phyloP scores from a whole-genome alignment of 495 filamentous ascomycete species.

The Cenococcum geophilum region DNA sequence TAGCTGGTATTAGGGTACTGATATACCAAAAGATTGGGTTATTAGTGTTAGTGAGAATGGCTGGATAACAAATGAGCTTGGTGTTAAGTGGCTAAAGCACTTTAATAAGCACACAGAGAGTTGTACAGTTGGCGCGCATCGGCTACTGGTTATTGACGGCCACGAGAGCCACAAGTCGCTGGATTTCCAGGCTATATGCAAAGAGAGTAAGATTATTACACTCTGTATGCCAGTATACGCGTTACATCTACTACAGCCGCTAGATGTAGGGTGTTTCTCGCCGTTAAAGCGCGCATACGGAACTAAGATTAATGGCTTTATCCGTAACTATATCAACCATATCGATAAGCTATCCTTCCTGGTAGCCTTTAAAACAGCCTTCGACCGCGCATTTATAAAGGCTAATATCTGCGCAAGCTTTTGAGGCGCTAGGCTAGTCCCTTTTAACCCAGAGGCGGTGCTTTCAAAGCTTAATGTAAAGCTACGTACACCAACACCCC shows the following conservation, averaged over 20 bases:
- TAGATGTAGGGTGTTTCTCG: conserved; percentile 24
- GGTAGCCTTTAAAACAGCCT: too few relatives aligned
- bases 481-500: too few relatives aligned
- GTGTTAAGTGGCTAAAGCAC: background rate
- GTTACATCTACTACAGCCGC: conserved; percentile 25
- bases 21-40: conserved; percentile 9
- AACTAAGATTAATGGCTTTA: conserved; percentile 11
- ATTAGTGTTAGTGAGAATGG: conserved; percentile 6
- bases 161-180: conserved; percentile 14
- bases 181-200: conserved; percentile 5
- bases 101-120: conserved; percentile 1
- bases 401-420: conserved; percentile 19
- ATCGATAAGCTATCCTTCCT: conserved; percentile 15
- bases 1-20: conserved; percentile 2
- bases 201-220: conserved; percentile 13
- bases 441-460: background rate
- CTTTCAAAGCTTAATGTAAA: background rate
- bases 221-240: conserved; percentile 21
- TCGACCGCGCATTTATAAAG: conserved; percentile 17
- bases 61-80: conserved; percentile 14
- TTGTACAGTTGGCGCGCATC: background rate
- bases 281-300: conserved; percentile 19
- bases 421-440: conserved; percentile 16
- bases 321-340: conserved; percentile 9
- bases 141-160: conserved; percentile 18